Percentiles rank a stretch among this genome's conserved stretches.
These are phyloP conservation scores for Fusarium agapanthi DNA, from an alignment of 2,329 filamentous ascomycete genomes.

Conservation along the genomic window DNA sequence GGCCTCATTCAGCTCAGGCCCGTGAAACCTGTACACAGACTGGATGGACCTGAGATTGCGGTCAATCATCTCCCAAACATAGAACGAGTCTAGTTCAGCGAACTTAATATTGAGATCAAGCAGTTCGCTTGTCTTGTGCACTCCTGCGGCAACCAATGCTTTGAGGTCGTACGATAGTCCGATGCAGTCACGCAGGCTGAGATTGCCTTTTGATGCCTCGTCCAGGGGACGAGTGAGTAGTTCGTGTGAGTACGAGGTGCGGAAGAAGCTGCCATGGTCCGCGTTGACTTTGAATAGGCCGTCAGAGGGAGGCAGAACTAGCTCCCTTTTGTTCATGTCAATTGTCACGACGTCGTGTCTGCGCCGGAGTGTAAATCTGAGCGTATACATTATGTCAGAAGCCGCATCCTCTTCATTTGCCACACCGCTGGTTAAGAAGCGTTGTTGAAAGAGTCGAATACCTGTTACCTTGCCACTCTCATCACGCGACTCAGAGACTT, in stretches of 20 bases:
- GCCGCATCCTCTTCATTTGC: neutral
- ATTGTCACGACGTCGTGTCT: neutral
- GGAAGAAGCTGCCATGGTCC: neutral
- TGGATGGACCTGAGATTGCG: neutral
- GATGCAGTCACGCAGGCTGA: neutral
- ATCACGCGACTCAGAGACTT: neutral
- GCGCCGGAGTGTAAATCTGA: accelerated
- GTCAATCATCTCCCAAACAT: neutral
- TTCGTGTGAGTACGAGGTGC: neutral
- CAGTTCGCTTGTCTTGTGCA: neutral
- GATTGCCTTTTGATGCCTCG: accelerated
- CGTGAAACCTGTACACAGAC: neutral
- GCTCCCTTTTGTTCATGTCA: neutral
- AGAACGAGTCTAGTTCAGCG: accelerated
- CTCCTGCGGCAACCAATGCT: neutral
- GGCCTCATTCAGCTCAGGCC: neutral
- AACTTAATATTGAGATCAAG: neutral
- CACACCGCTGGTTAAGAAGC: neutral
- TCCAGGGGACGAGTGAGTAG: neutral
- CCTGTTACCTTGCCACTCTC: neutral
- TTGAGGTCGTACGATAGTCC: neutral
- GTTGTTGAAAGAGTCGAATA: neutral
- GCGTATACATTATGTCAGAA: neutral
- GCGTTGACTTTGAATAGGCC: neutral
- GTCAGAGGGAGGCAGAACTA: neutral